A percentile compares a stretch with the other conserved stretches of the same genome.
phyloP scores from a whole-genome alignment of 23 red algal species.

The Gracilaria domingensis region DNA sequence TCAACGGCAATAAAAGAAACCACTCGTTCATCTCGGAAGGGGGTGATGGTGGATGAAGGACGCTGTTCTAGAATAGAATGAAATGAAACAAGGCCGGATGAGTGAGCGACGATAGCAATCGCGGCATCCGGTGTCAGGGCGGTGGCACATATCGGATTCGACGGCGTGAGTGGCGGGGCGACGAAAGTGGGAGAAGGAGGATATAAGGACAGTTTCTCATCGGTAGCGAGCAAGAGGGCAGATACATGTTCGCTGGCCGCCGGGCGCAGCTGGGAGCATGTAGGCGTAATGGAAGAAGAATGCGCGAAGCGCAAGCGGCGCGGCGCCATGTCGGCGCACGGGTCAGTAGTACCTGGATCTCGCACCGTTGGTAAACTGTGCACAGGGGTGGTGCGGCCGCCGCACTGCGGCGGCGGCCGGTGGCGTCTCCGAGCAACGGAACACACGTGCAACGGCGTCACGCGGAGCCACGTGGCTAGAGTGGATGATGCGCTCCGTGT shows the following conservation, averaged over 20 bases:
- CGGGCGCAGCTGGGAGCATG: background rate
- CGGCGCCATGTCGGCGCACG: background rate
- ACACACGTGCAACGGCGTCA: background rate
- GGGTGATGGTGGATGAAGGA: conserved; percentile 12
- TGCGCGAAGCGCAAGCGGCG: conserved; percentile 20
- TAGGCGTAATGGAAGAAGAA: background rate
- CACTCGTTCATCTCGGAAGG: conserved; percentile 40
- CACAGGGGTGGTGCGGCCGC: background rate
- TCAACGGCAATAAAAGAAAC: conserved; percentile 43
- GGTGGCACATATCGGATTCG: conserved; percentile 15
- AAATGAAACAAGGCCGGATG: conserved; percentile 30
- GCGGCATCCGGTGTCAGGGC: conserved; percentile 37
- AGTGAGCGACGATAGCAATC: conserved; percentile 21
- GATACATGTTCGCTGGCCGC: conserved; percentile 1
- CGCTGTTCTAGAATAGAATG: background rate
- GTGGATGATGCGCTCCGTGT: background rate
- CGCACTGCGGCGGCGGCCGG: background rate
- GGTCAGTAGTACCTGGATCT: no score
- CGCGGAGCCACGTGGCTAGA: background rate
- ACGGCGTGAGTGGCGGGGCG: background rate
- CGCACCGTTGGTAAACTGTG: no score
- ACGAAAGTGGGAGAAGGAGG: conserved; percentile 21
- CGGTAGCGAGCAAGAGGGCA: conserved; percentile 3
- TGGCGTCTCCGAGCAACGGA: background rate
- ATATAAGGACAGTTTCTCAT: background rate